Base-by-base conservation (phyloP, 306 rosid genomes). In the Prunus persica region DNA sequence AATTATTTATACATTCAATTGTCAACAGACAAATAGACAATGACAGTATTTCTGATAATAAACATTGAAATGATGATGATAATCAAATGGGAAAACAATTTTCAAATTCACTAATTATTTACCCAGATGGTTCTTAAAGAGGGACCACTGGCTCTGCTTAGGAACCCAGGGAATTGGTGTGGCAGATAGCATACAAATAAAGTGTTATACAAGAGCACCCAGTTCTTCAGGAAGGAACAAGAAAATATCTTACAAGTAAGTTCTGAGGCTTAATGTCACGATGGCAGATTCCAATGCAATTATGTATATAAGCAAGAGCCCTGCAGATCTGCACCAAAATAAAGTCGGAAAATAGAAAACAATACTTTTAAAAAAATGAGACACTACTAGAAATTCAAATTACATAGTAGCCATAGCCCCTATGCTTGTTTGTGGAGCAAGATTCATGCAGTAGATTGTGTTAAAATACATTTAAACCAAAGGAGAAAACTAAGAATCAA, bases 251-350 rank as follows among this genome's bases (percentile, higher is more conserved):
- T 88, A 95, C 98, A 9, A 95, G 98, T 76, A 95, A 84, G 80
- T 95, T 95, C 81, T 95, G 98, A 81, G 98, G 98, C 84, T 95
- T 95, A 91, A 95, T 95, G 84, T 95, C 98, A 47, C 98, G 98
- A 70, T 95, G 98, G 80, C 98, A 95, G 74, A 95, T 95, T 51
- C 96, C 96, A 67, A 95, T 89, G 86, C 97, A 89, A 67, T 95
- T 95, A 86, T 95, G 98, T 81, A 95, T 88, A 75, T 95, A 95
- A 57, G 98, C 97, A 82, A 95, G 93, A 47, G 97, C 98, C 84
- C 98, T 87, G 84, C 98, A 95, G 58, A 95, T 92, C 98, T 95
- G 96, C 85, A 89, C 54, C 65, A 74, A 58, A 71, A 72, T 43
- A 49, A 56, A 75, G 62, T 74, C 15, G 32, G 18, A 14, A 38